Evolutionary conservation across 2,329 filamentous ascomycete species (phyloP).

Genomic region (Penicillium corylophilum): DNA sequence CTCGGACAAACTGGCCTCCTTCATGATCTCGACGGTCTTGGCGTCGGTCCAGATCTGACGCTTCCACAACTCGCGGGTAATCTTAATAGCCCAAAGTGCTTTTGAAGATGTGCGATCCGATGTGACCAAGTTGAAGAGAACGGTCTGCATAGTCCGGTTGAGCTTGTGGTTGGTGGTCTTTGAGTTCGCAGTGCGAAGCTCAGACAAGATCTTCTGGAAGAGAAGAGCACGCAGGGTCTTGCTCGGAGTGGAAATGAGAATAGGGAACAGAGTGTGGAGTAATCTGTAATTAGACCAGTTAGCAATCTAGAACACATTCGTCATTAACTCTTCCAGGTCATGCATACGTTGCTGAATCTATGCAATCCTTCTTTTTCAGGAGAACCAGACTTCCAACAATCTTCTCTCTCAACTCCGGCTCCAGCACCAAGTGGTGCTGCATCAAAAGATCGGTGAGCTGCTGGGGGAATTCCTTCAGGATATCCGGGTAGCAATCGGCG

Average conservation of each 20-base stretch:
- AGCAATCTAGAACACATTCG: neutral
- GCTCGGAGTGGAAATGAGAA: slow-evolving; percentile 86
- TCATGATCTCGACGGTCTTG: slow-evolving; percentile 97
- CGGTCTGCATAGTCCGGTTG: slow-evolving; percentile 89
- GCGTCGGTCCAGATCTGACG: slow-evolving; percentile 93
- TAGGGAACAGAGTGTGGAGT: slow-evolving; percentile 88
- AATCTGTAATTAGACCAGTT: slow-evolving; percentile 45
- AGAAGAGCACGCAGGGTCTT: slow-evolving; percentile 82
- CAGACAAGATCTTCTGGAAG: slow-evolving; percentile 87
- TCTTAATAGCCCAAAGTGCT: slow-evolving; percentile 91
- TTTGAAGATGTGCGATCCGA: slow-evolving; percentile 82
- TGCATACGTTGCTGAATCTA: slow-evolving; percentile 71
- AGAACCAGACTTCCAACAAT: slow-evolving; percentile 87
- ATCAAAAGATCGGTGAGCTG: slow-evolving; percentile 79
- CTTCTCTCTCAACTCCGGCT: slow-evolving; percentile 87
- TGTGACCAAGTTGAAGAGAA: slow-evolving; percentile 86
- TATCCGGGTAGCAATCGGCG: slow-evolving; percentile 84
- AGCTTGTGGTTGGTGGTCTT: slow-evolving; percentile 88
- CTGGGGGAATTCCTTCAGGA: slow-evolving; percentile 72
- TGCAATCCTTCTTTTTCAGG: slow-evolving; percentile 83
- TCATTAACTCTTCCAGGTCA: neutral
- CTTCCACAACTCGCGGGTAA: slow-evolving; percentile 95
- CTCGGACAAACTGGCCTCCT: slow-evolving; percentile 81
- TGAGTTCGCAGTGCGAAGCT: slow-evolving; percentile 82
- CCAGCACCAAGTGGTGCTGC: slow-evolving; percentile 77